A percentile compares a stretch with the other conserved stretches of the same genome.
Conservation (phyloP, 176 grass and related monocot genomes). For the Triticum urartu region DNA sequence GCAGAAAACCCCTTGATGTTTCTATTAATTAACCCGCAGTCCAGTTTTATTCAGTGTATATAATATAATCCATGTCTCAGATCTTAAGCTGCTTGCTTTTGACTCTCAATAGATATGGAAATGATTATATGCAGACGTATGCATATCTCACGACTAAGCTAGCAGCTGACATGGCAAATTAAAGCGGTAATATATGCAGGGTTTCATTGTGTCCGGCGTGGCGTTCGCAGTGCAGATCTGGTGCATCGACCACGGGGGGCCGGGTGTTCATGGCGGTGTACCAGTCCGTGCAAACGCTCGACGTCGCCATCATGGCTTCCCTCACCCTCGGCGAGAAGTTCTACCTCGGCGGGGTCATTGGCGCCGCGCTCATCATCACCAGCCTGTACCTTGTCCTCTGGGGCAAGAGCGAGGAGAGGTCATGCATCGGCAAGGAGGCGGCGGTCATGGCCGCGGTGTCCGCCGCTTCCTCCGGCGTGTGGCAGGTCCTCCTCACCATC, state of each 20-base stretch:
- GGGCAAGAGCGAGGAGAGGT: slow-evolving; percentile 85
- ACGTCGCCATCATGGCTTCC: slow-evolving; percentile 90
- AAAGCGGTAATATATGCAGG: slow-evolving; percentile 47
- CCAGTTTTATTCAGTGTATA: background rate
- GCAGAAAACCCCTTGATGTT: too few relatives aligned
- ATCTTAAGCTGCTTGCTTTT: background rate
- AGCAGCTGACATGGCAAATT: background rate
- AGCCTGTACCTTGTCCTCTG: slow-evolving; percentile 93
- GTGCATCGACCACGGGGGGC: slow-evolving; percentile 91
- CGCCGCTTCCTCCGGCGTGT: background rate
- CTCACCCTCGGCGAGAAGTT: slow-evolving; percentile 21
- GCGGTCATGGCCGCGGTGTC: background rate
- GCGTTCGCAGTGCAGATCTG: slow-evolving; percentile 98
- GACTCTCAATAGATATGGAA: background rate
- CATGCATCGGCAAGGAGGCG: slow-evolving; percentile 44
- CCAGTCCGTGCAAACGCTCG: slow-evolving; percentile 92
- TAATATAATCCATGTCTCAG: background rate
- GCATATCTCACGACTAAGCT: background rate
- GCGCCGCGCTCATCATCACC: slow-evolving; percentile 73
- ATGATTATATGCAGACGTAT: background rate
- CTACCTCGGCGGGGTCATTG: slow-evolving; percentile 66
- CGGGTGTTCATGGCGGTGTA: slow-evolving; percentile 97
- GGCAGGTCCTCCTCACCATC: too few relatives aligned
- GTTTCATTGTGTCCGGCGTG: slow-evolving; percentile 87
- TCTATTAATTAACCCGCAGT: too few relatives aligned